Conservation (phyloP, 495 filamentous ascomycete species). For the Podospora tetraspora region DNA sequence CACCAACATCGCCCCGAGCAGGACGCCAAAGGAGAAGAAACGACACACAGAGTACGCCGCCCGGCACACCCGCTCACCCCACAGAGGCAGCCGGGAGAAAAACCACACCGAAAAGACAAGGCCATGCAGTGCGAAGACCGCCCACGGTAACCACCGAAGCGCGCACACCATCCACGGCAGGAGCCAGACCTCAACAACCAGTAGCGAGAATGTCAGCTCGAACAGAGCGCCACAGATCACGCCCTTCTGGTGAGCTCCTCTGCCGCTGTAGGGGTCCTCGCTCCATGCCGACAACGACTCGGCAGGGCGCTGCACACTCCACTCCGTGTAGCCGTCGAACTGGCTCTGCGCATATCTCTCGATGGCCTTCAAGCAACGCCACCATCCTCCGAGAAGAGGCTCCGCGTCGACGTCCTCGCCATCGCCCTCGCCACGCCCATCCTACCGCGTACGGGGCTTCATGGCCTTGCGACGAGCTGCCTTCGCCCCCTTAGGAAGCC, state of each 20-base stretch:
- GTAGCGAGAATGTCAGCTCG: no score
- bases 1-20: background rate
- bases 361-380: background rate
- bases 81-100: no score
- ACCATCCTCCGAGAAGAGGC: background rate
- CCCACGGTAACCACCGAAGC: no score
- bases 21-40: background rate
- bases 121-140: no score
- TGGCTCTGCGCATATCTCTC: background rate
- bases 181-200: no score
- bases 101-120: no score
- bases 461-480: background rate
- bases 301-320: background rate
- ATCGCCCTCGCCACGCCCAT: background rate
- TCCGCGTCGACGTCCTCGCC: background rate
- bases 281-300: background rate
- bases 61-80: no score
- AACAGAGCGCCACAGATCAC: no score
- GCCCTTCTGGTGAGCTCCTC: no score
- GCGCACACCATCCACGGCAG: no score
- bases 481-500: background rate
- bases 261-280: no score
- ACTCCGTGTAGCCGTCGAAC: background rate
- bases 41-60: background rate
- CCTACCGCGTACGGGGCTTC: background rate